A percentile compares a stretch with the other conserved stretches of the same genome.
phyloP scores from a whole-genome alignment of 2,329 filamentous ascomycete species.

The Ceratocystis albifundus region DNA sequence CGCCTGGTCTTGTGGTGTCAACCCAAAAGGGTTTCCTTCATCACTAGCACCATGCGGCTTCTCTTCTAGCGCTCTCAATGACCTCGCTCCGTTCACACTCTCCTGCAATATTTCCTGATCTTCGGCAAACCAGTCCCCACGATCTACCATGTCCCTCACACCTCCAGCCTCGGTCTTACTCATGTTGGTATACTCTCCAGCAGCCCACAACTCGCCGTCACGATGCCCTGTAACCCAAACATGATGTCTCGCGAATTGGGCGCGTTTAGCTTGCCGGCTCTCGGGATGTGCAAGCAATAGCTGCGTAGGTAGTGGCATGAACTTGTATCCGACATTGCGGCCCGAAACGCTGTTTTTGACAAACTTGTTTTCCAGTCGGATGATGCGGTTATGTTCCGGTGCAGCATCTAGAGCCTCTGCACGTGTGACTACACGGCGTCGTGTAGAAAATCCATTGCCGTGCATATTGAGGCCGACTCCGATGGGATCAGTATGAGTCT shows the following conservation, averaged over 20 bases:
- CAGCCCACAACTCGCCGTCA: conserved; percentile 41
- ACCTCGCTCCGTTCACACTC: conserved; percentile 22
- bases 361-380: conserved; percentile 39
- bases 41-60: not conserved
- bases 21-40: conserved; percentile 7
- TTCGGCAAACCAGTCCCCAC: conserved; percentile 37
- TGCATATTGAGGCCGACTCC: conserved; percentile 46
- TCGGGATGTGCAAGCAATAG: conserved; percentile 37
- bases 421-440: conserved; percentile 36
- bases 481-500: conserved; percentile 31
- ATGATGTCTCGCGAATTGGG: conserved; percentile 37
- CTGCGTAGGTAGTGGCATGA: conserved; percentile 37
- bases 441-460: conserved; percentile 49
- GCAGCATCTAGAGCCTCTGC: conserved; percentile 43
- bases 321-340: conserved; percentile 41
- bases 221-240: conserved; percentile 40
- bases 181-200: conserved; percentile 43
- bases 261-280: conserved; percentile 35
- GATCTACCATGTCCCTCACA: conserved; percentile 37
- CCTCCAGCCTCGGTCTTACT: conserved; percentile 35
- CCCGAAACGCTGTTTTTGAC: conserved; percentile 39
- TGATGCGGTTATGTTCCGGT: conserved; percentile 39
- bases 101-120: not conserved
- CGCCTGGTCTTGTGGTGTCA: conserved; percentile 13
- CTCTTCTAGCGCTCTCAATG: not conserved